Evolutionary conservation across 169 alveolate genomes (phyloP).

Genomic region (Plasmodium vivax): DNA sequence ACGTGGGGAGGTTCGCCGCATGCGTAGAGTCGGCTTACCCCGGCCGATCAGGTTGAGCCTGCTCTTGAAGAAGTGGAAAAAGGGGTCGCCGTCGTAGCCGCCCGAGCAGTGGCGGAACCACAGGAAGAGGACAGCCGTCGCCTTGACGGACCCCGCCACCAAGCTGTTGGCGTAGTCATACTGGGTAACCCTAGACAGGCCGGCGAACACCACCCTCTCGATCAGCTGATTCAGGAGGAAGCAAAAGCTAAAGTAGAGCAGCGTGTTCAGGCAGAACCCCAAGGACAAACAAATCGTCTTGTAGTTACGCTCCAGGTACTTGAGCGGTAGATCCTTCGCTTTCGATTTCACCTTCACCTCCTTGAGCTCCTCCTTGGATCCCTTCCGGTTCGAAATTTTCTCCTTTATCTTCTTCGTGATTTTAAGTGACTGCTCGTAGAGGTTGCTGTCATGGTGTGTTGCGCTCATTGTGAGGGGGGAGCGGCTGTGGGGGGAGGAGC

Average conservation of each 20-base stretch:
- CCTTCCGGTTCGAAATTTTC: conserved; percentile 6
- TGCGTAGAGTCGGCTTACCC: conserved; percentile 14
- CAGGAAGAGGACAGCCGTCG: not conserved
- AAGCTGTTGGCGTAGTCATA: not conserved
- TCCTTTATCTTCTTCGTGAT: conserved; percentile 17
- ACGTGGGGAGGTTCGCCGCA: too few relatives aligned
- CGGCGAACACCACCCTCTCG: not conserved
- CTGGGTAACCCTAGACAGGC: not conserved
- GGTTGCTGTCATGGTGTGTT: not conserved
- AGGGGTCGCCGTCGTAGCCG: conserved; percentile 68
- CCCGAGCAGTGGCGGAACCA: conserved; percentile 28
- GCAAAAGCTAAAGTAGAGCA: conserved; percentile 15
- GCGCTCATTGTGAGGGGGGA: not conserved
- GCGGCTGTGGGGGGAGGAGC: not conserved
- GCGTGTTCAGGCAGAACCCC: conserved; percentile 31
- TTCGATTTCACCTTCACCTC: conserved; percentile 4
- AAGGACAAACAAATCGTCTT: not conserved
- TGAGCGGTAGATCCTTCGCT: not conserved
- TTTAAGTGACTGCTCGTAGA: not conserved
- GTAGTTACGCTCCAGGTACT: not conserved
- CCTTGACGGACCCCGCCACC: not conserved
- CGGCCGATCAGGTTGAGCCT: conserved; percentile 2
- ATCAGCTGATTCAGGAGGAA: not conserved
- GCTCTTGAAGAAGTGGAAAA: conserved; percentile 28
- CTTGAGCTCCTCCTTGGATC: not conserved